phyloP scores from a whole-genome alignment of 2,329 filamentous ascomycete species.

The Phialophora verrucosa region DNA sequence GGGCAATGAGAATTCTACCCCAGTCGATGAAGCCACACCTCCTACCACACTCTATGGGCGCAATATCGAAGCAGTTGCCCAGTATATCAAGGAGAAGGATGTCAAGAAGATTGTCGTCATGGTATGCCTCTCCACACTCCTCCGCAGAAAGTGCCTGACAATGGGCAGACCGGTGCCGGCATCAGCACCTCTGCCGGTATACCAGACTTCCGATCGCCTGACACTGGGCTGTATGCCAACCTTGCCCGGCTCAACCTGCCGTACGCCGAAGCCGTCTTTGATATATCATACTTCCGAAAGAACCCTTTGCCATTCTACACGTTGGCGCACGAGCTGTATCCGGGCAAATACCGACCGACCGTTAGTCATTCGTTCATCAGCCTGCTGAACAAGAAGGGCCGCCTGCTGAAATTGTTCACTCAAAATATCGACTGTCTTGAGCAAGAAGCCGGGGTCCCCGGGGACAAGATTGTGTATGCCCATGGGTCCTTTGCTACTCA shows the following conservation, averaged over 20 bases:
- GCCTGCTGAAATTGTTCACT: conserved; percentile 86
- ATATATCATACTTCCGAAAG: conserved; percentile 83
- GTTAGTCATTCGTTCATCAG: conserved; percentile 88
- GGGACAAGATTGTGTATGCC: conserved; percentile 83
- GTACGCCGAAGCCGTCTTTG: conserved; percentile 90
- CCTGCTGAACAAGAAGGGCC: conserved; percentile 76
- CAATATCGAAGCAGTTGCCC: conserved; percentile 75
- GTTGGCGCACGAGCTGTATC: conserved; percentile 88
- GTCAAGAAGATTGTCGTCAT: conserved; percentile 79
- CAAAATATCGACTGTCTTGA: conserved; percentile 98
- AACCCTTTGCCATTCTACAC: conserved; percentile 91
- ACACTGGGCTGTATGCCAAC: conserved; percentile 92
- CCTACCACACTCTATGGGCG: conserved; percentile 71
- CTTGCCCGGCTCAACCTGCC: conserved; percentile 84
- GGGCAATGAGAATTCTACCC: conserved; percentile 81
- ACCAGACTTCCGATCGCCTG: conserved; percentile 91
- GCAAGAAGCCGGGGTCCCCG: conserved; percentile 80
- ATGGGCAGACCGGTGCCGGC: conserved; percentile 74
- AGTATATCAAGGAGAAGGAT: conserved; percentile 73
- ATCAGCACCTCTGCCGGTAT: conserved; percentile 70
- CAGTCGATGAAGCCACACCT: conserved; percentile 67
- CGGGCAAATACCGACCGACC: conserved; percentile 85
- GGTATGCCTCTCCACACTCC: conserved; percentile 49
- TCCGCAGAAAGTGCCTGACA: conserved; percentile 8
- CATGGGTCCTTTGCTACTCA: conserved; percentile 94